Evolutionary conservation across 805 yeast species (phyloP).

Genomic region (Candida ponderosae): DNA sequence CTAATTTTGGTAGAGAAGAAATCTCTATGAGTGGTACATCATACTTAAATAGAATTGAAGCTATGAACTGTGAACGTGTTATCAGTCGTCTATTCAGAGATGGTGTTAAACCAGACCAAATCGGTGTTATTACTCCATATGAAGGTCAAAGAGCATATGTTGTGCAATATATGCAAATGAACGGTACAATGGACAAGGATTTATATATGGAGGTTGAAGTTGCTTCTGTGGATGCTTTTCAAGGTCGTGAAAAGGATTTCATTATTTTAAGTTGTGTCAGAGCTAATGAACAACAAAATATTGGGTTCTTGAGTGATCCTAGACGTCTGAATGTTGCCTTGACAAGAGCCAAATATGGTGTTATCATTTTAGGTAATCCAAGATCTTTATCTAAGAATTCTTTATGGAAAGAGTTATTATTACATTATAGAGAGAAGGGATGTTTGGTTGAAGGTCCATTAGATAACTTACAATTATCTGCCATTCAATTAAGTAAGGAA

Average conservation of each 20-base stretch:
- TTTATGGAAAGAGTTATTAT: conserved; percentile 71
- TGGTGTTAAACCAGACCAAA: conserved; percentile 72
- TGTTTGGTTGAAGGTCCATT: conserved; percentile 87
- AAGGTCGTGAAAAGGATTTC: conserved; percentile 83
- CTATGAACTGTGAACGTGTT: conserved; percentile 77
- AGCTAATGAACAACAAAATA: conserved; percentile 63
- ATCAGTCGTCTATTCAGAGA: conserved; percentile 66
- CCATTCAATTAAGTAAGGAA: conserved; percentile 42
- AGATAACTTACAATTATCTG: conserved; percentile 67
- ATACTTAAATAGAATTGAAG: conserved; percentile 79
- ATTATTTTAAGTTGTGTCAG: conserved; percentile 77
- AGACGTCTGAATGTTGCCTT: conserved; percentile 85
- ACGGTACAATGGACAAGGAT: conserved; percentile 59
- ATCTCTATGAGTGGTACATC: conserved; percentile 76
- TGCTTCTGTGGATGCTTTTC: conserved; percentile 93
- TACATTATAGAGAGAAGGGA: conserved; percentile 76
- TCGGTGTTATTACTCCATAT: conserved; percentile 91
- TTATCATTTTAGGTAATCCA: conserved; percentile 80
- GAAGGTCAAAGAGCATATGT: conserved; percentile 88
- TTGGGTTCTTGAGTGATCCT: conserved; percentile 81
- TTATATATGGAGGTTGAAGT: conserved; percentile 72
- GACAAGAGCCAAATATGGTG: conserved; percentile 81
- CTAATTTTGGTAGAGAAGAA: conserved; percentile 83
- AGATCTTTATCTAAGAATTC: conserved; percentile 59
- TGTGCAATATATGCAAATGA: conserved; percentile 67